These are phyloP conservation scores for Meripilus lineatus DNA, from an alignment of 1,284 basidiomycete species.

Conservation along the genomic window DNA sequence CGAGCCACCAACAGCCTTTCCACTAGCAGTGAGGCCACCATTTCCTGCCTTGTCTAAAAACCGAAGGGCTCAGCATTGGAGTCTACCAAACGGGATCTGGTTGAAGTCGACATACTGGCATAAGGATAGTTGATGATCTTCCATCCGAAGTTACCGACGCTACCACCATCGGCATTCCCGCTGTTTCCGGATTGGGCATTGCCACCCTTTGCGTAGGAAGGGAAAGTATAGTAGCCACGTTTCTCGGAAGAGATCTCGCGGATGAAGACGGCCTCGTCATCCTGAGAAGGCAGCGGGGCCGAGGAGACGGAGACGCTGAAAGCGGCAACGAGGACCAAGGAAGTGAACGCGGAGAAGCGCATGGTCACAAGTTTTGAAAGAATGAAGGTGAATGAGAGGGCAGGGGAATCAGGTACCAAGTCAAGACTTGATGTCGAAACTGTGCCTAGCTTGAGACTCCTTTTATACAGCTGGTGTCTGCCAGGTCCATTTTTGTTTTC, in stretches of 20 bases:
- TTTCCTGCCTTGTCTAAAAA: slow-evolving; percentile 2
- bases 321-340: not conserved
- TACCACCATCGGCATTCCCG: too few species aligned
- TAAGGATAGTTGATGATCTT: not conserved
- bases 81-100: not conserved
- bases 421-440: too few species aligned
- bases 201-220: slow-evolving; percentile 1
- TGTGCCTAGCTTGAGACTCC: too few species aligned
- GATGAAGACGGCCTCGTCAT: too few species aligned
- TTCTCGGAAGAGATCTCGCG: too few species aligned
- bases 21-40: not conserved
- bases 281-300: too few species aligned
- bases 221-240: slow-evolving; percentile 1
- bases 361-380: not conserved
- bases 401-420: too few species aligned
- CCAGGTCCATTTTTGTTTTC: too few species aligned
- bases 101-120: slow-evolving; percentile 1
- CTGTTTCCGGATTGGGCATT: slow-evolving; percentile 5
- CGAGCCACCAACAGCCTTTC: slow-evolving; percentile 2
- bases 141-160: slow-evolving; percentile 2
- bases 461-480: too few species aligned
- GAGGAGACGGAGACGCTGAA: slow-evolving; percentile 9
- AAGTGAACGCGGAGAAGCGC: slow-evolving; percentile 2
- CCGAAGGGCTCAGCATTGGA: not conserved
- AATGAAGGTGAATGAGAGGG: too few species aligned